A percentile compares a stretch with the other conserved stretches of the same genome.
Evolutionary conservation across 768 basidiomycete genomes (phyloP).

Genomic region (Rubroboletus satanas): DNA sequence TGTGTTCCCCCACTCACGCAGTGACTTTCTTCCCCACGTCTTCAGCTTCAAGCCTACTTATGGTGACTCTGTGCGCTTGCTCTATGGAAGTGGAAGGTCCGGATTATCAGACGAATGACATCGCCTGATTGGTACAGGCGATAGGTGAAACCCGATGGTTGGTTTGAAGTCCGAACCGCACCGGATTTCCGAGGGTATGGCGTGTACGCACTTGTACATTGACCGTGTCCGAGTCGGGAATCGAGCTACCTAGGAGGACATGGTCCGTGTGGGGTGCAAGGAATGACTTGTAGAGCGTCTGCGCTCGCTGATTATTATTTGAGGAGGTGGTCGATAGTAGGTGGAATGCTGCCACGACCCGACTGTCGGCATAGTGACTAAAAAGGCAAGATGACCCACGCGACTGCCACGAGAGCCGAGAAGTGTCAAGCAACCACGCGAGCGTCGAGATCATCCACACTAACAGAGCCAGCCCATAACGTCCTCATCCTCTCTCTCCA

Average conservation of each 20-base stretch:
- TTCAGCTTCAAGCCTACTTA: not conserved
- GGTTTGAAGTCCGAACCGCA: constrained; percentile 3
- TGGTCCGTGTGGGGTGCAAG: not conserved
- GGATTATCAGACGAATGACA: not conserved
- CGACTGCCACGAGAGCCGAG: constrained; percentile 35
- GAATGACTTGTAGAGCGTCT: not conserved
- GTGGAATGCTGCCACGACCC: not conserved
- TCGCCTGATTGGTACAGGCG: not conserved
- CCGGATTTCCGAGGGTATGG: not conserved
- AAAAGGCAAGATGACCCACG: constrained; percentile 25
- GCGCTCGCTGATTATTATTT: no score
- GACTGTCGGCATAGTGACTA: constrained; percentile 13
- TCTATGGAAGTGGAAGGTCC: not conserved
- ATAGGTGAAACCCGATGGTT: not conserved
- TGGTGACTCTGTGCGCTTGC: not conserved
- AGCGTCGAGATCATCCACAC: constrained; percentile 31
- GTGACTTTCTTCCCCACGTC: not conserved
- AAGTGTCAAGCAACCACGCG: constrained; percentile 35
- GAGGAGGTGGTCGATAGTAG: not conserved
- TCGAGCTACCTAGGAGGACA: no score
- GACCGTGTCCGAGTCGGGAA: not conserved
- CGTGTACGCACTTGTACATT: not conserved
- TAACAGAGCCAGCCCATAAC: constrained; percentile 15
- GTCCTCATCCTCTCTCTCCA: constrained; percentile 2
- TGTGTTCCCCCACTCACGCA: not conserved